Percentiles rank a stretch among this genome's conserved stretches.
These are phyloP conservation scores for Ogataea degrootiae DNA, from an alignment of 805 yeast genomes.

Conservation along the genomic window DNA sequence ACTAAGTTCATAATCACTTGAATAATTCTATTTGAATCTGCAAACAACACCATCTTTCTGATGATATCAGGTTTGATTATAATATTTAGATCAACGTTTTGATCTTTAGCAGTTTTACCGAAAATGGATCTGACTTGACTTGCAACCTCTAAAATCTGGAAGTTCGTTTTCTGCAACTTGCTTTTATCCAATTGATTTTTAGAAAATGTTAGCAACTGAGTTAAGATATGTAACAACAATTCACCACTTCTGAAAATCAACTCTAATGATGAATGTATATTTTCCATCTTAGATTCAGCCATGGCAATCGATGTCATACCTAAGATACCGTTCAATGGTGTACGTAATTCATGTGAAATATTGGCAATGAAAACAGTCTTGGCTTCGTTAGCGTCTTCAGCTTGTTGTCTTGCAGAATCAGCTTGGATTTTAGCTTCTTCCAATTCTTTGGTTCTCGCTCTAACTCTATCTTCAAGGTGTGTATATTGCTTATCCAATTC, in stretches of 20 bases:
- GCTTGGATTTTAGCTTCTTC: conserved; percentile 87
- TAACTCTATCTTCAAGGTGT: conserved; percentile 82
- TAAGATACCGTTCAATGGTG: conserved; percentile 92
- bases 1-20: conserved; percentile 92
- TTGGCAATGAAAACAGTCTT: conserved; percentile 91
- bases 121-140: conserved; percentile 84
- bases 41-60: conserved; percentile 64
- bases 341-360: conserved; percentile 89
- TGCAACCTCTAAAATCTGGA: conserved; percentile 74
- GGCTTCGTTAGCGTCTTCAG: conserved; percentile 91
- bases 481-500: conserved; percentile 81
- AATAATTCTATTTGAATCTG: conserved; percentile 85
- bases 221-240: conserved; percentile 77
- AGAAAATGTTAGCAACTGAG: conserved; percentile 88
- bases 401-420: conserved; percentile 31
- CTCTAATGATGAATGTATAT: conserved; percentile 70
- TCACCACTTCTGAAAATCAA: conserved; percentile 91
- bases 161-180: conserved; percentile 76
- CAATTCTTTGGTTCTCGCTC: conserved; percentile 78
- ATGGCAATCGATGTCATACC: conserved; percentile 94
- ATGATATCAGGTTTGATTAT: conserved; percentile 54
- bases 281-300: conserved; percentile 70
- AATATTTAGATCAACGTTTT: conserved; percentile 64
- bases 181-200: conserved; percentile 84
- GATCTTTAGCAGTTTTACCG: conserved; percentile 72